Base-by-base conservation (phyloP, 2,329 filamentous ascomycete genomes). In the Fusarium pseudograminearum region DNA sequence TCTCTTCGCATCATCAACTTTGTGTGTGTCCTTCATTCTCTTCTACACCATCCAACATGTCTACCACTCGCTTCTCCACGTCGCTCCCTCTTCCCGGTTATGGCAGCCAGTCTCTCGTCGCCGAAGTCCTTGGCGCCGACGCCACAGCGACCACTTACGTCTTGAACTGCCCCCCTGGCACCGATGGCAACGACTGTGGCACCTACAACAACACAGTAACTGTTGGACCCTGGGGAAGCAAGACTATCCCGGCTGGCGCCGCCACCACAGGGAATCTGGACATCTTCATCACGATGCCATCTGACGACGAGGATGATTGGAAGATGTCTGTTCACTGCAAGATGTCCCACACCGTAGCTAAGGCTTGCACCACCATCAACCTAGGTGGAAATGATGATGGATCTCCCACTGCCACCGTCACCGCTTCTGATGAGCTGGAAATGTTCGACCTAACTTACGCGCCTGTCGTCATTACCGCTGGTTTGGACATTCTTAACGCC, bases 131-230 rank as follows among this genome's bases (percentile, higher is more conserved):
- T 6, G 61, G 61, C 3, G 61, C 59, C 14, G 61, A 64, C 4
- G 59, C 36, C 22, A 47, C 53, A 30, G 59, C 61, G 3, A 64
- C 61, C 2, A 64, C 61, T 7, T 64, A 64, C 28, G 31, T 64
- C 5, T n/a, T 64, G 36, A 64, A 64, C 26, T 64, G 61, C 16
- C 59, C 61, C 7, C 26, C 61, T 24, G 59, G 46, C 8, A 62
- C 61, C 5, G 44, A 46, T 15, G n/a, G 38, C 33, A 62, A 31
- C 18, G 59, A 65, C 16, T 64, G 61, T 15, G 61, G 61, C 4
- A 42, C 47, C 0, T 64, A 64, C n/a, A 64, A 64, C 15, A 64
- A 64, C 16, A 30, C 61, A 2, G 20, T 64, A 5, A 58, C 34
- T 7, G 3, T 64, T 4, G 61, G 61, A 2, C 61, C 60, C 7